Percentiles rank a stretch among this genome's conserved stretches.
Conservation (phyloP, 2,329 filamentous ascomycete genomes). For the Epichloe gansuensis region DNA sequence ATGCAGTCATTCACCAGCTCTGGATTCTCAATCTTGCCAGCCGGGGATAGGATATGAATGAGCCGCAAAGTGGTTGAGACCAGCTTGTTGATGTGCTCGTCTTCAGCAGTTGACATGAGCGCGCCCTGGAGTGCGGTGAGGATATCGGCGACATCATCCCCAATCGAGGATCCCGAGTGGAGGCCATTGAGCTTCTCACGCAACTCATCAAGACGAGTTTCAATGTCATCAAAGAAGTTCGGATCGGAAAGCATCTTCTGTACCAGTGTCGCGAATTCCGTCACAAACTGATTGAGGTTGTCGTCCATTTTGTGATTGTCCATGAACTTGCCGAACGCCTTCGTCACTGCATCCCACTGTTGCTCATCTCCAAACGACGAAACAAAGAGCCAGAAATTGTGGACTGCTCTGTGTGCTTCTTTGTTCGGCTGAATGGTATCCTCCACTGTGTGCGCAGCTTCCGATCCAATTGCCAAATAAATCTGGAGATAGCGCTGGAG, state of each 20-base stretch:
- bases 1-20: conserved; percentile 64
- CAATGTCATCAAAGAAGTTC: conserved; percentile 66
- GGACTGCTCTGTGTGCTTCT: conserved; percentile 61
- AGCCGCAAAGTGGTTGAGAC: conserved; percentile 54
- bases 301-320: conserved; percentile 64
- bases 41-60: conserved; percentile 54
- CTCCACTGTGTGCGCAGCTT: conserved; percentile 52
- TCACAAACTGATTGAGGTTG: conserved; percentile 67
- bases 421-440: conserved; percentile 61
- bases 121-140: conserved; percentile 57
- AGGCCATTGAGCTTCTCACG: conserved; percentile 47
- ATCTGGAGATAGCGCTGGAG: conserved; percentile 65
- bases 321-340: conserved; percentile 55
- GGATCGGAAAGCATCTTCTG: conserved; percentile 78
- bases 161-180: conserved; percentile 52
- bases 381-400: conserved; percentile 69
- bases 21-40: conserved; percentile 49
- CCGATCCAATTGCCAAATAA: conserved; percentile 62
- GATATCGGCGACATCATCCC: conserved; percentile 60
- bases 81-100: conserved; percentile 59
- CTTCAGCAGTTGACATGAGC: conserved; percentile 53
- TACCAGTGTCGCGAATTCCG: conserved; percentile 58
- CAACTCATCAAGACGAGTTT: conserved; percentile 39
- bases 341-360: conserved; percentile 65
- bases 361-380: conserved; percentile 63